Base-by-base conservation (phyloP, 2,329 filamentous ascomycete species). In the Onygenales sp. region DNA sequence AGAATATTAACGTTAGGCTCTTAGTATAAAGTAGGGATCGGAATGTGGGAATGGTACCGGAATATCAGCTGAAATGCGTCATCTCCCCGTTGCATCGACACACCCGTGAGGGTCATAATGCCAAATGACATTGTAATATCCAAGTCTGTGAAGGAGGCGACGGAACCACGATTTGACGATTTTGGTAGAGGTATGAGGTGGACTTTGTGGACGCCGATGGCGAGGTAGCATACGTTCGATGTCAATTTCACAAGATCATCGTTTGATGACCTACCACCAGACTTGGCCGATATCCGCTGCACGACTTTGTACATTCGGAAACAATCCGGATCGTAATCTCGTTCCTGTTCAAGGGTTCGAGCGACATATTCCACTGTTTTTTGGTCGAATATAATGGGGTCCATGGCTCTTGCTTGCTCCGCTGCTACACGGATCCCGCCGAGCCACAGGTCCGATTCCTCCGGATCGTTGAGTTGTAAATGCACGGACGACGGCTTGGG, bases 231-330 rank as follows among this genome's bases (percentile, higher is more conserved):
- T 27, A 85, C 78, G 8, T 78, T 81, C 8, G 83, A 81, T 41
- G 78, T 78, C 32, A 83, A 68, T 62, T 86, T 87, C 48, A 81
- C 76, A 43, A 87, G 66, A 59, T 87, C 84, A 55, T 87, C 85
- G 13, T 79, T 78, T 7, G 84, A 85, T 2, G 81, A 77, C 52
- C 79, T 73, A 36, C 74, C 72, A 35, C 72, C 70, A 14, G 75
- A 72, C 67, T 84, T 84, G 58, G 74, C 73, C 10, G 75, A 69
- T n/a, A 79, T 75, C 57, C 84, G 78, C 62, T 84, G 80, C 31
- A 86, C 81, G 7, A 86, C 83, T 56, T 83, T 81, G 70, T 84
- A 87, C 60, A 87, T 80, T 57, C 80, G 79, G 65, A 86, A 87
- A 57, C 81, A 79, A 33, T 78, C 72, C 35, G 83, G 80, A 58